These are phyloP conservation scores for Citrullus mucosospermus DNA, from an alignment of 306 rosid genomes.

Conservation along the genomic window DNA sequence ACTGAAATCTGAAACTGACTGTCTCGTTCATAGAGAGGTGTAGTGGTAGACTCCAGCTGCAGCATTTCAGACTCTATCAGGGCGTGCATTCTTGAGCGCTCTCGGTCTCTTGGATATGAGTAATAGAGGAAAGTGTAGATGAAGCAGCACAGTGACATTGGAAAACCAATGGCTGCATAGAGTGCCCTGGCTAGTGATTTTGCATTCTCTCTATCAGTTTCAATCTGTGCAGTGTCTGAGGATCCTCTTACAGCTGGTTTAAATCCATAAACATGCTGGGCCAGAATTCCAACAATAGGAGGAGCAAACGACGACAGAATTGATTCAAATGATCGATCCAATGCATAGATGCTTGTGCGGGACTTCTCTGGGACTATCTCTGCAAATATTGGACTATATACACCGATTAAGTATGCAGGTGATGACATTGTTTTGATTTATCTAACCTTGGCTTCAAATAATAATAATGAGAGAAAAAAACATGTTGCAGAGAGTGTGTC, in stretches of 20 bases:
- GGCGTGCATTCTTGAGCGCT: slow-evolving; percentile 56
- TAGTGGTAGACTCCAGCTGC: neutral
- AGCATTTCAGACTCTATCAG: slow-evolving; percentile 14
- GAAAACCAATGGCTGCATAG: slow-evolving; percentile 53
- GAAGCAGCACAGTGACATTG: slow-evolving; percentile 45
- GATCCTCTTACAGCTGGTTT: slow-evolving; percentile 54
- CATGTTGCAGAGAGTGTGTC: neutral
- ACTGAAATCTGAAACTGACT: neutral
- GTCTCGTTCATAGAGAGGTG: neutral
- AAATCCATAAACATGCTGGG: slow-evolving; percentile 56
- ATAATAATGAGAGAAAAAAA: neutral
- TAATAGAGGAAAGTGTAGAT: slow-evolving; percentile 64
- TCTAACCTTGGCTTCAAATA: neutral
- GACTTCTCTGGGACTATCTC: slow-evolving; percentile 85
- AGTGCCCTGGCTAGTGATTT: slow-evolving; percentile 68
- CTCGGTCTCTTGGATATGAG: slow-evolving; percentile 80
- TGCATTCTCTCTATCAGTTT: slow-evolving; percentile 68
- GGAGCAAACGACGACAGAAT: slow-evolving; percentile 77
- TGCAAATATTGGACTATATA: slow-evolving; percentile 87
- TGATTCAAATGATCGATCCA: slow-evolving; percentile 65
- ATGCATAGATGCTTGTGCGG: slow-evolving; percentile 61
- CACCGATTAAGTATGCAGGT: neutral
- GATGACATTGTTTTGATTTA: neutral
- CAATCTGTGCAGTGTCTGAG: slow-evolving; percentile 29
- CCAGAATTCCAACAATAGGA: slow-evolving; percentile 64